Conservation (phyloP, 2,329 filamentous ascomycete species). For the Delphinella strobiligena region DNA sequence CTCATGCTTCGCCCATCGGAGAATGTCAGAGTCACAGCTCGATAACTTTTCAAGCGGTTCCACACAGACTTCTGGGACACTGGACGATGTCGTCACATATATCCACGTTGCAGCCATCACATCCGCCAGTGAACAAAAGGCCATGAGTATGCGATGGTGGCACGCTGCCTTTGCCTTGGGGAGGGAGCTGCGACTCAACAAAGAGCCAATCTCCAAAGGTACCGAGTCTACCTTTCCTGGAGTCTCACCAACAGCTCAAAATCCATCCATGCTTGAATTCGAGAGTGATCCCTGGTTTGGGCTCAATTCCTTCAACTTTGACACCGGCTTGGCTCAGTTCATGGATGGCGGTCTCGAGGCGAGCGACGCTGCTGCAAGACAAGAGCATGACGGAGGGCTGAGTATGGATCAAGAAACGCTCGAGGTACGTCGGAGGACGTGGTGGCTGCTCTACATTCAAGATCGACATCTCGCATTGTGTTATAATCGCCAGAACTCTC, state of each 20-base stretch:
- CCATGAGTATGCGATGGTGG: slow-evolving; percentile 9
- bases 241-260: slow-evolving; percentile 7
- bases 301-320: slow-evolving; percentile 6
- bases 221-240: slow-evolving; percentile 4
- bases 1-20: neutral
- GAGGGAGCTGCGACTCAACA: slow-evolving; percentile 6
- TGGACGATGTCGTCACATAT: slow-evolving; percentile 7
- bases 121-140: slow-evolving; percentile 7
- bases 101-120: slow-evolving; percentile 8
- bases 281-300: slow-evolving; percentile 8
- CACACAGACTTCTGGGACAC: slow-evolving; percentile 2
- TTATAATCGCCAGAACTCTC: slow-evolving; percentile 7
- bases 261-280: slow-evolving; percentile 8
- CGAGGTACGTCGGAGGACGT: slow-evolving; percentile 4
- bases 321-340: slow-evolving; percentile 6
- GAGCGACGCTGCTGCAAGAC: neutral
- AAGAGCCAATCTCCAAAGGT: slow-evolving; percentile 4
- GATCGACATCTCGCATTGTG: slow-evolving; percentile 7
- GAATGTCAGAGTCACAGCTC: neutral
- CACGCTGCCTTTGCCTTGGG: slow-evolving; percentile 7
- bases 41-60: neutral
- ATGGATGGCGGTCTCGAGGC: slow-evolving; percentile 5
- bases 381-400: neutral
- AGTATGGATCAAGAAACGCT: slow-evolving; percentile 6
- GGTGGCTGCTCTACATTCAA: slow-evolving; percentile 8